Percentiles rank a stretch among this genome's conserved stretches.
phyloP scores from a whole-genome alignment of 305 asterid species.

The Fraxinus nigra region DNA sequence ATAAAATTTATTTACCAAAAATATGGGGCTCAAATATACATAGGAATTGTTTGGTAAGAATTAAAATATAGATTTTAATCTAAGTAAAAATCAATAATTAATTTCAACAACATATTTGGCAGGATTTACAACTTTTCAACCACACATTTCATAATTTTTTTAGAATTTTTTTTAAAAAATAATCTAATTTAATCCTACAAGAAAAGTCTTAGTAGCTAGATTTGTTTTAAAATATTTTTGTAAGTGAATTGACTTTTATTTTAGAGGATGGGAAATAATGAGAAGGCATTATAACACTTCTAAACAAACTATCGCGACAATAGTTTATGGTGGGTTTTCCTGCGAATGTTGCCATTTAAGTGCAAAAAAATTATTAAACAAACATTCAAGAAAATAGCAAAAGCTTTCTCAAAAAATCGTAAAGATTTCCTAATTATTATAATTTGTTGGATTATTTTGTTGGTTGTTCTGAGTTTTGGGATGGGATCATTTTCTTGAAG shows the following conservation, averaged over 20 bases:
- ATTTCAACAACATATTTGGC: too few relatives aligned
- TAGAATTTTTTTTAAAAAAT: too few relatives aligned
- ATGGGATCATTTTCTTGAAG: constrained; percentile 28
- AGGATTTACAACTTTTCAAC: too few relatives aligned
- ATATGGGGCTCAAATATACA: background rate
- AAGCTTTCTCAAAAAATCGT: background rate
- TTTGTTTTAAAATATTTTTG: background rate
- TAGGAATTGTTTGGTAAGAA: too few relatives aligned
- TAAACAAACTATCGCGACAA: background rate
- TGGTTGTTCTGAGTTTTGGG: background rate
- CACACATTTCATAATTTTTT: too few relatives aligned
- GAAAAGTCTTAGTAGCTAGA: background rate
- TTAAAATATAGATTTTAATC: too few relatives aligned
- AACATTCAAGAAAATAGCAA: background rate
- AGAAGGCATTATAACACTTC: background rate
- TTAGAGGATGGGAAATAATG: background rate
- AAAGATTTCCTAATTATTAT: background rate
- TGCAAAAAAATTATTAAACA: background rate
- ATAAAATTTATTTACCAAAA: background rate
- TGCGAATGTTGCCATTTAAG: background rate
- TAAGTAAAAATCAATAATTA: too few relatives aligned
- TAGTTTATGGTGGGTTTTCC: background rate
- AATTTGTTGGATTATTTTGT: constrained; percentile 1
- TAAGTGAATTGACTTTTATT: too few relatives aligned
- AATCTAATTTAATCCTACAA: too few relatives aligned